Base-by-base conservation (phyloP, 2,329 filamentous ascomycete species). In the Incumbomyces delicatus region DNA sequence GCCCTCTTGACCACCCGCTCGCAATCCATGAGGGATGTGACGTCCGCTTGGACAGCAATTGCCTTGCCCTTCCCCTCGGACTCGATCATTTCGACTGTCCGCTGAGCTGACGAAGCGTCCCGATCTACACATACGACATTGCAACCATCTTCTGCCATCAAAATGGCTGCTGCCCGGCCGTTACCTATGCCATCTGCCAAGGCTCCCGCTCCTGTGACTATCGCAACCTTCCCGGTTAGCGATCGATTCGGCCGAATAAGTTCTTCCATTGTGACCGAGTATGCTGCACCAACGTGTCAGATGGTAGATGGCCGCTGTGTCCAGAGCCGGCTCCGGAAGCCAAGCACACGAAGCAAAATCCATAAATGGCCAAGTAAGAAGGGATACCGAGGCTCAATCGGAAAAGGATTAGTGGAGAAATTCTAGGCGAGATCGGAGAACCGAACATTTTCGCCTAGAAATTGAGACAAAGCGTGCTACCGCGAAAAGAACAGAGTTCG, bases 151-250 rank as follows among this genome's bases (percentile, higher is more conserved):
- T 74, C 69, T 3, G 77, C 77, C 1, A 83, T 66, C 27, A 82
- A 67, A 37, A 82, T 73, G 2, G 77, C 72, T 46, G 73, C 72
- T 0, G 72, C 78, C 31, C 72, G 70, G 0, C 76, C 78, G 52
- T 81, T 82, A 3, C 78, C 78, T 37, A 81, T 76, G 1, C 76
- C 77, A 34, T 77, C 71, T 27, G 70, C 74, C 18, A 66, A 62
- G 44, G 72, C 73, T 13, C 77, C 76, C 12, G 77, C 77, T n/a
- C 77, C 77, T 0, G 76, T 78, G 22, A 80, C 71, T 44, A 81
- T 76, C 37, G 74, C 72, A 13, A 57, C 53, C 36, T 51, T 52
- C 37, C 38, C 45, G 1, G 35, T 16, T 2, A 57, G 46, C 2
- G 50, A 50, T n/a, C 53, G 49, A 12, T 52, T 47, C n/a, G 55